phyloP scores from a whole-genome alignment of 1,284 basidiomycete species.

The Athelia sp. region DNA sequence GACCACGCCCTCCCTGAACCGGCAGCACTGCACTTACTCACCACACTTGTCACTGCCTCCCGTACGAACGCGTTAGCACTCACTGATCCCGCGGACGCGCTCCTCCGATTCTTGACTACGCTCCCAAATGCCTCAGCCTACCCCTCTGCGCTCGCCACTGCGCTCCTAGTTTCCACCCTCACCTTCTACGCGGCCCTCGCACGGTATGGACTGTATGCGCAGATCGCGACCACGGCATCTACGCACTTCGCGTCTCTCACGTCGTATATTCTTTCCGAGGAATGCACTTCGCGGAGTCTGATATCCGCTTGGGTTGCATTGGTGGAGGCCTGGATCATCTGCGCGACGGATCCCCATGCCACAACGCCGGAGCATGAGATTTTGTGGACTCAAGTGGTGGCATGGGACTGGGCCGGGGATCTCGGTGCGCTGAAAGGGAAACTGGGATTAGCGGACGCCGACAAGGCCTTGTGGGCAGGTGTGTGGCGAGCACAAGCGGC shows the following conservation, averaged over 20 bases:
- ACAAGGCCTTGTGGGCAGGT: slow-evolving; percentile 33
- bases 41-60: slow-evolving; percentile 57
- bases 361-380: slow-evolving; percentile 86
- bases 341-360: slow-evolving; percentile 84
- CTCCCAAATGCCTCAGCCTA: slow-evolving; percentile 51
- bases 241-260: slow-evolving; percentile 44
- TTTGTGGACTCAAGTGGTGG: slow-evolving; percentile 81
- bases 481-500: slow-evolving; percentile 56
- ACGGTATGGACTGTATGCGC: slow-evolving; percentile 73
- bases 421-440: slow-evolving; percentile 34
- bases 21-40: slow-evolving; percentile 55
- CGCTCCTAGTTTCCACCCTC: slow-evolving; percentile 57
- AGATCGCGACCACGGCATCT: slow-evolving; percentile 60
- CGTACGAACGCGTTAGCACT: slow-evolving; percentile 63
- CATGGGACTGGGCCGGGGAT: slow-evolving; percentile 72
- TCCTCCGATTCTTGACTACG: slow-evolving; percentile 73
- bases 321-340: slow-evolving; percentile 72
- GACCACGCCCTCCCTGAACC: slow-evolving; percentile 38
- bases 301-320: slow-evolving; percentile 47
- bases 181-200: slow-evolving; percentile 64
- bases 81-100: slow-evolving; percentile 51
- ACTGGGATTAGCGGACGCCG: slow-evolving; percentile 13
- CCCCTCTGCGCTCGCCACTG: slow-evolving; percentile 34
- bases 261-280: slow-evolving; percentile 35
- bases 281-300: slow-evolving; percentile 29